Conservation (phyloP, 1,284 basidiomycete species). For the Wallemia mellicola region DNA sequence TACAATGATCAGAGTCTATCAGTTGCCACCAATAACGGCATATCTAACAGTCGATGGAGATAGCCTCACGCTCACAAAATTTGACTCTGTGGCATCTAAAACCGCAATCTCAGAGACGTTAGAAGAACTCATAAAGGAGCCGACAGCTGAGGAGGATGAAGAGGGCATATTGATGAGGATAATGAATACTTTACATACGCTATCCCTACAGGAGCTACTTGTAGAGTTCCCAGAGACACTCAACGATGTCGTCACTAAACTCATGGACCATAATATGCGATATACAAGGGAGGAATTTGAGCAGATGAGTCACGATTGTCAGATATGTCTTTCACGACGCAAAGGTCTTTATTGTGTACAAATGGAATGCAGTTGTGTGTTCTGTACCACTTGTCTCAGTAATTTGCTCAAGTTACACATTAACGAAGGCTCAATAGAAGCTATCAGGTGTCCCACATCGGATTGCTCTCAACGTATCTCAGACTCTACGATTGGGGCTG, state of each 20-base stretch:
- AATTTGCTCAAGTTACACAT: slow-evolving; percentile 47
- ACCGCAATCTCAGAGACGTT: background rate
- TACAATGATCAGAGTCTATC: no score
- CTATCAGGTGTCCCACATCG: slow-evolving; percentile 39
- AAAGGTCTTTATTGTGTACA: slow-evolving; percentile 37
- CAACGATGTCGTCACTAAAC: background rate
- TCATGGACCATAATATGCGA: background rate
- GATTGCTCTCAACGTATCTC: slow-evolving; percentile 9
- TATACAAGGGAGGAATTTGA: slow-evolving; percentile 21
- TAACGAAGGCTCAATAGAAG: slow-evolving; percentile 33
- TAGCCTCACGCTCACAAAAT: no score
- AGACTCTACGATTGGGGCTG: slow-evolving; percentile 6
- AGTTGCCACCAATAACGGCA: no score
- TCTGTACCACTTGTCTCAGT: slow-evolving; percentile 35
- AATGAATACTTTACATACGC: background rate
- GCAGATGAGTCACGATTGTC: slow-evolving; percentile 28
- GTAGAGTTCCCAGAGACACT: background rate
- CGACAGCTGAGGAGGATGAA: background rate
- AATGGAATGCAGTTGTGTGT: slow-evolving; percentile 35
- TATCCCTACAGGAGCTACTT: background rate
- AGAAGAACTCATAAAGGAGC: background rate
- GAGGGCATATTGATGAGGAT: background rate
- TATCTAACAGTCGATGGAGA: no score
- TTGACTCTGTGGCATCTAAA: background rate
- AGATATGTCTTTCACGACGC: slow-evolving; percentile 33